phyloP scores from a whole-genome alignment of 352 stramenopile genomes.

The Globisporangium polare region DNA sequence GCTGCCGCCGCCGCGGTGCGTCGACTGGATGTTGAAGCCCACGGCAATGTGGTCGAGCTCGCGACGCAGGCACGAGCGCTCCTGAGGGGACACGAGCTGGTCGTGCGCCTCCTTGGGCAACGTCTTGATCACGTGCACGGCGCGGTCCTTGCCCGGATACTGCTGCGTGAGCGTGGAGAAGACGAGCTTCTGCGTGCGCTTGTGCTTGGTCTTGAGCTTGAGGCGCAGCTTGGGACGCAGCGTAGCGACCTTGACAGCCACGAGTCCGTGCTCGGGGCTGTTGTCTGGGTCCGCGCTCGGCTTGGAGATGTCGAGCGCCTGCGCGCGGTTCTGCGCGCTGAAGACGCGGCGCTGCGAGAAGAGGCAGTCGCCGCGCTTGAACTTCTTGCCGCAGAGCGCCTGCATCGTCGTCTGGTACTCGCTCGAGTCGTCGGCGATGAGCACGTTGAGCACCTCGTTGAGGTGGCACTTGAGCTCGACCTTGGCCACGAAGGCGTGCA shows the following conservation, averaged over 20 bases:
- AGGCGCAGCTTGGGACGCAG: slow-evolving; percentile 24
- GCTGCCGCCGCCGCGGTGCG: slow-evolving; percentile 22
- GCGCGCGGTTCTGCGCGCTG: slow-evolving; percentile 17
- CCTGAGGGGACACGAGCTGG: slow-evolving; percentile 29
- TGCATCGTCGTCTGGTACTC: slow-evolving; percentile 48
- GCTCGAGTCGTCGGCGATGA: slow-evolving; percentile 39
- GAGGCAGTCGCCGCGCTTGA: slow-evolving; percentile 42
- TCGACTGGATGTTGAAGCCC: slow-evolving; percentile 44
- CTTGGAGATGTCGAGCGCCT: slow-evolving; percentile 17
- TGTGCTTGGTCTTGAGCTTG: slow-evolving; percentile 29
- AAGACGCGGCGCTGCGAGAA: slow-evolving; percentile 41
- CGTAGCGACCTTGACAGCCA: slow-evolving; percentile 33
- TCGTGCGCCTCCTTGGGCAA: slow-evolving; percentile 54
- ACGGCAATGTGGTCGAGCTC: slow-evolving; percentile 55
- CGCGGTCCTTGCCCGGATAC: slow-evolving; percentile 37
- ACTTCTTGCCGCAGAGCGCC: slow-evolving; percentile 41
- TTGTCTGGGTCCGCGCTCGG: not conserved
- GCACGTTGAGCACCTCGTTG: slow-evolving; percentile 59
- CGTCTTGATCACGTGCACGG: slow-evolving; percentile 56
- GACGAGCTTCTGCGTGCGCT: slow-evolving; percentile 46
- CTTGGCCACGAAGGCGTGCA: slow-evolving; percentile 47
- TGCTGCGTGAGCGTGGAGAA: slow-evolving; percentile 47
- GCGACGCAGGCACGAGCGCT: slow-evolving; percentile 38
- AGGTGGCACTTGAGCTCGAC: slow-evolving; percentile 51
- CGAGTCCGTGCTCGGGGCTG: slow-evolving; percentile 19